Evolutionary conservation across 2,329 filamentous ascomycete genomes (phyloP).

Genomic region (Hymenoscyphus linearis): DNA sequence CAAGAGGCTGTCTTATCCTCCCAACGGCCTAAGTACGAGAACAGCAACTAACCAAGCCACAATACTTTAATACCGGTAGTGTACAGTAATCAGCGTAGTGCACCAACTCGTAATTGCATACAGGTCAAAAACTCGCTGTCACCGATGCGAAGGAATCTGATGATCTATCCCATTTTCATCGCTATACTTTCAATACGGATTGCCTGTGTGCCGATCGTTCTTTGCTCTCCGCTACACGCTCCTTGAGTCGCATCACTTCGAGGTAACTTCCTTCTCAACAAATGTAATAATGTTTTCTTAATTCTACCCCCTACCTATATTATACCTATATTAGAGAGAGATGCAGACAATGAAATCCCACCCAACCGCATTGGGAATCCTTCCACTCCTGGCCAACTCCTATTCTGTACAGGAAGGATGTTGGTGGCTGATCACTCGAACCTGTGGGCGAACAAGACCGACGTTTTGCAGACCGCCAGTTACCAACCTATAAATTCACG

Average conservation of each 20-base stretch:
- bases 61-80: too few species aligned
- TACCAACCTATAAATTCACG: neutral
- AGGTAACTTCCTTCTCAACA: neutral
- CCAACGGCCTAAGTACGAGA: neutral
- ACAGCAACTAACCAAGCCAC: neutral
- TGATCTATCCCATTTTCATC: neutral
- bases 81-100: too few species aligned
- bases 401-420: neutral
- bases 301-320: neutral
- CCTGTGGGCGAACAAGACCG: neutral
- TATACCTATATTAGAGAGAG: neutral
- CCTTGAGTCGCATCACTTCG: neutral
- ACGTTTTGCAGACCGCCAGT: neutral
- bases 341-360: neutral
- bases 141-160: neutral
- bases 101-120: neutral
- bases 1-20: neutral
- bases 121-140: neutral
- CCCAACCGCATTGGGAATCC: neutral
- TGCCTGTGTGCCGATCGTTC: neutral
- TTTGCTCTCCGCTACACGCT: neutral
- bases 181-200: neutral
- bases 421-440: neutral
- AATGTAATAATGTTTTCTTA: neutral
- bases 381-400: neutral